These are phyloP conservation scores for Santalum album DNA, from an alignment of 164 flowering plant genomes.

Conservation along the genomic window DNA sequence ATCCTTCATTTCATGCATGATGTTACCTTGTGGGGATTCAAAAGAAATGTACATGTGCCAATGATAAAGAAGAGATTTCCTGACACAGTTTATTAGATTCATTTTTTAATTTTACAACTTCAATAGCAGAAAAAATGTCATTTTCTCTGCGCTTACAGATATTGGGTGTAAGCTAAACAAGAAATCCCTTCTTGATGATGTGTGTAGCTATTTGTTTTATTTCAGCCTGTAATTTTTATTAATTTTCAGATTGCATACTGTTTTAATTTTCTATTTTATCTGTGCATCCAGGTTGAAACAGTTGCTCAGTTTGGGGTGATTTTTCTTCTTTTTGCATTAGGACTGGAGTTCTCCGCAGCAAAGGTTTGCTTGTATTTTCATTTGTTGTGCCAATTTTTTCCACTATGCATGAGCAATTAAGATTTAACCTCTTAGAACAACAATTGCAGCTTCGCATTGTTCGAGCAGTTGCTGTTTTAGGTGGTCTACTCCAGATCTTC, in stretches of 20 bases:
- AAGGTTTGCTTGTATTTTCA: constrained; percentile 38
- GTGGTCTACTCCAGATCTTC: constrained; percentile 88
- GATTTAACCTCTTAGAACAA: constrained; percentile 5
- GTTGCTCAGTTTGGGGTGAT: constrained; percentile 99
- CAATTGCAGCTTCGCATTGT: constrained; percentile 82
- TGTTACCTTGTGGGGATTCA: too few relatives aligned
- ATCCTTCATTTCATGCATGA: too few relatives aligned
- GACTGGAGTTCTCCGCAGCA: constrained; percentile 82
- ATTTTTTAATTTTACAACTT: too few relatives aligned
- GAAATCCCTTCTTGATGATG: too few relatives aligned
- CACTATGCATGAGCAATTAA: background rate
- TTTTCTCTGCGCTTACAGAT: too few relatives aligned
- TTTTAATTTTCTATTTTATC: constrained; percentile 7
- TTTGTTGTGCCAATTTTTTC: background rate
- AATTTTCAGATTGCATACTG: background rate
- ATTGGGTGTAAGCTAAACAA: too few relatives aligned
- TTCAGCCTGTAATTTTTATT: too few relatives aligned
- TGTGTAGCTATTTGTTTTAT: too few relatives aligned
- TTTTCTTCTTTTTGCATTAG: constrained; percentile 96
- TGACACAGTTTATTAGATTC: too few relatives aligned
- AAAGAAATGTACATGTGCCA: too few relatives aligned
- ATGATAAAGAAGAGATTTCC: too few relatives aligned
- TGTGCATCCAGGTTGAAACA: constrained; percentile 78
- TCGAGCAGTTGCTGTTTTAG: constrained; percentile 92
- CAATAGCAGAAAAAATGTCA: background rate